Evolutionary conservation across 2,329 filamentous ascomycete genomes (phyloP).

Genomic region (Capronia americana): DNA sequence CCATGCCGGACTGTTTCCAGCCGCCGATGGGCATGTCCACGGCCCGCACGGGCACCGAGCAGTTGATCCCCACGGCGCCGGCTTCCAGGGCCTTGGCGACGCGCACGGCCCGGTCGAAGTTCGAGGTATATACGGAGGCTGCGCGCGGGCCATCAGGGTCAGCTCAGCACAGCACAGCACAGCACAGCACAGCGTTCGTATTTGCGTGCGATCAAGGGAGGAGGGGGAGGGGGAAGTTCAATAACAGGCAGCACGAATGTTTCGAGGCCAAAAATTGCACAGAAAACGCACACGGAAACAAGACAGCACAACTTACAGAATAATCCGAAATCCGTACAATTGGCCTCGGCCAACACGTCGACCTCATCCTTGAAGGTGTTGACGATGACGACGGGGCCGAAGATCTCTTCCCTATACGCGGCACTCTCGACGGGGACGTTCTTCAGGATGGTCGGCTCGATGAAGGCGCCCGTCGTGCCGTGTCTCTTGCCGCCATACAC

Average conservation of each 20-base stretch:
- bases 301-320: constrained; percentile 43
- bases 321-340: constrained; percentile 50
- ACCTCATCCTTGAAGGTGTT: constrained; percentile 47
- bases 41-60: constrained; percentile 50
- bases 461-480: constrained; percentile 62
- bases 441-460: constrained; percentile 20
- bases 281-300: too few relatives aligned
- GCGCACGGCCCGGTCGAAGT: constrained; percentile 48
- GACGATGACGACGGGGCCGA: constrained; percentile 51
- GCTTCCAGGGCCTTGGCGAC: constrained; percentile 50
- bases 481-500: constrained; percentile 47
- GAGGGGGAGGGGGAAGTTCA: too few relatives aligned
- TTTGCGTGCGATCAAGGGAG: too few relatives aligned
- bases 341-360: constrained; percentile 47
- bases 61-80: constrained; percentile 54
- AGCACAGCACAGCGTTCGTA: too few relatives aligned
- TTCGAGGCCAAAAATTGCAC: too few relatives aligned
- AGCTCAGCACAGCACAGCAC: too few relatives aligned
- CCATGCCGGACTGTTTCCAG: constrained; percentile 56
- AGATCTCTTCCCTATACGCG: constrained; percentile 56
- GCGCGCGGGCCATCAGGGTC: neutral
- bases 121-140: constrained; percentile 49
- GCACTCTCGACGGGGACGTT: constrained; percentile 8
- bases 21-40: constrained; percentile 52
- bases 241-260: too few relatives aligned